Percentiles rank a stretch among this genome's conserved stretches.
phyloP scores from a whole-genome alignment of 306 rosid species.

The Gillenia trifoliata region DNA sequence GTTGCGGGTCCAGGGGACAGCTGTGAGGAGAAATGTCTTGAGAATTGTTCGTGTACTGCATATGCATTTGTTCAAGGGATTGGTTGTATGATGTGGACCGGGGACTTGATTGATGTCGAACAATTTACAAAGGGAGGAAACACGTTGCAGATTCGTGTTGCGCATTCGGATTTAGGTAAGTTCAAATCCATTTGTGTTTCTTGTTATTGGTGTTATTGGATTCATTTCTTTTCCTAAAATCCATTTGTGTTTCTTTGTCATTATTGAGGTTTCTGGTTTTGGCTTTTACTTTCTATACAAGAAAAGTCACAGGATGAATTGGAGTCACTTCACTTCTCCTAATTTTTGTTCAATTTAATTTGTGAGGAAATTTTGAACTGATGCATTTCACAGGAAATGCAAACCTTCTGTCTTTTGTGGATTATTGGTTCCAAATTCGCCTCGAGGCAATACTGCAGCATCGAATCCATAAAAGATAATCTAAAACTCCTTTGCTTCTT shows the following conservation, averaged over 20 bases:
- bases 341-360: not conserved
- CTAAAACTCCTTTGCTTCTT: not conserved
- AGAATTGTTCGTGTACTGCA: conserved; percentile 47
- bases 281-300: not conserved
- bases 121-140: conserved; percentile 36
- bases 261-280: conserved; percentile 1
- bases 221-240: not conserved
- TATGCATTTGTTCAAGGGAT: conserved; percentile 50
- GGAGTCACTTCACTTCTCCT: not conserved
- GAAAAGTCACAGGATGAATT: not conserved
- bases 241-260: not conserved
- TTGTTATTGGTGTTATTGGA: not conserved
- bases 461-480: not conserved
- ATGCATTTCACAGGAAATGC: not conserved
- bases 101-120: conserved; percentile 46
- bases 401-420: not conserved
- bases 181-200: not conserved
- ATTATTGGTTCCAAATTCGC: not conserved
- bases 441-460: not conserved
- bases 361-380: not conserved
- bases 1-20: not conserved
- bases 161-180: conserved; percentile 45
- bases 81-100: conserved; percentile 72
- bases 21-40: conserved; percentile 43
- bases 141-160: conserved; percentile 48